Conservation (phyloP, 169 alveolate genomes). For the Theileria parva region DNA sequence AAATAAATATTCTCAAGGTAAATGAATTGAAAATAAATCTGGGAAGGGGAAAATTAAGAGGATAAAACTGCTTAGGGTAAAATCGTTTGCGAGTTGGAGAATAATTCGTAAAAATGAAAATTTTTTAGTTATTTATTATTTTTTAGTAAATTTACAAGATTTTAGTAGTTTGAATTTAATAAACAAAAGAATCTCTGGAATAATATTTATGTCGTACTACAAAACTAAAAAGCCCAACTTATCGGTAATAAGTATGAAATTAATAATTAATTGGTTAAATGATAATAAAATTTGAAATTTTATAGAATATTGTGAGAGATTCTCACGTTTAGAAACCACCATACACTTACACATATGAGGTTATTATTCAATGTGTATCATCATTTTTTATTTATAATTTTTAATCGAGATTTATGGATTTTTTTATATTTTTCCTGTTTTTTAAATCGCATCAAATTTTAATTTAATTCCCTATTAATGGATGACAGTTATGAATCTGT, state of each 20-base stretch:
- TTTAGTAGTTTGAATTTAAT: neutral
- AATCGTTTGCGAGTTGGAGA: neutral
- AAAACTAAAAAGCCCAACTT: neutral
- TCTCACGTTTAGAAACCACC: neutral
- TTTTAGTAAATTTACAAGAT: neutral
- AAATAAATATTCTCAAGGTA: neutral
- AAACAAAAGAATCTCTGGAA: neutral
- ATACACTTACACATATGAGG: slow-evolving; percentile 13
- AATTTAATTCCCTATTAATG: neutral
- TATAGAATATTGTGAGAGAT: neutral
- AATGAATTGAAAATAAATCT: neutral
- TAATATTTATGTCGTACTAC: neutral
- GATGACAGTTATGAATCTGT: neutral
- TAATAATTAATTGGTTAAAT: neutral
- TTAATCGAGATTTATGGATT: neutral
- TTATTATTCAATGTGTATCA: neutral
- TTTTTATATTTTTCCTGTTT: neutral
- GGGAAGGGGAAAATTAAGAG: neutral
- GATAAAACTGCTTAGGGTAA: neutral
- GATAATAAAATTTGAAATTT: neutral
- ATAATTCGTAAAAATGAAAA: neutral
- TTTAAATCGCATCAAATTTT: neutral
- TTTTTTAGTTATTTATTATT: too few relatives aligned
- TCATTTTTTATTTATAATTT: neutral
- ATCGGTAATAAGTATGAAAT: neutral